Base-by-base conservation (phyloP, 2,329 filamentous ascomycete genomes). In the Fusarium heterosporum region DNA sequence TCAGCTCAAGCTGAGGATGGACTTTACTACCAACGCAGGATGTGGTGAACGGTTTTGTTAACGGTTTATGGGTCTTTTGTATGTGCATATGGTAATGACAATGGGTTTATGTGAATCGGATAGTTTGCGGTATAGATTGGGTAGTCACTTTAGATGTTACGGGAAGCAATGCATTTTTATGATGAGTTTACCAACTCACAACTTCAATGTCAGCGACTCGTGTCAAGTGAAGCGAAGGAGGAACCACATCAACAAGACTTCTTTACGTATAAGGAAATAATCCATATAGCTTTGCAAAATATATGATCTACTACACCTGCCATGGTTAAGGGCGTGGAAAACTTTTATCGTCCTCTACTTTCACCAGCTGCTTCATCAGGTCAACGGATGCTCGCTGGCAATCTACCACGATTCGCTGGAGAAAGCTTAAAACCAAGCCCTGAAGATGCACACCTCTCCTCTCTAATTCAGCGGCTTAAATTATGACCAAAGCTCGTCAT, bases 21-120 rank as follows among this genome's bases (percentile, higher is more conserved):
- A 14, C 77, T 81, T 25, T 84, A 84, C 61, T 87, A 87, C 69
- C 85, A 87, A 70, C 81, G 86, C 45, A 77, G 87, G 47, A 76
- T 87, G 64, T 87, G 83, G 80, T 88, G 76, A 55, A 19, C 34
- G 46, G 12, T 13, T 17, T 47, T 5, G 36, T 13, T 42, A 19
- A 12, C 10, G 16, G 17, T 14, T 22, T 36, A 3, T 26, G 22
- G 22, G 32, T 26, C 12, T 28, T 25, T 52, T 29, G 14, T 38
- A 64, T 47, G 60, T 34, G 42, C 30, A 58, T 30, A 64, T 32
- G 60, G 59, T 52, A 63, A 64, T 30, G 59, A 64, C 34, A 57
- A 42, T 38, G 45, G 43, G n/a, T 14, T 28, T 28, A 45, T 52
- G 32, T 25, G 22, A 59, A 45, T 50, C 19, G 40, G 13, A 46